A percentile compares a stretch with the other conserved stretches of the same genome.
Evolutionary conservation across 805 yeast species (phyloP).

Genomic region (Ogataea pilisensis): DNA sequence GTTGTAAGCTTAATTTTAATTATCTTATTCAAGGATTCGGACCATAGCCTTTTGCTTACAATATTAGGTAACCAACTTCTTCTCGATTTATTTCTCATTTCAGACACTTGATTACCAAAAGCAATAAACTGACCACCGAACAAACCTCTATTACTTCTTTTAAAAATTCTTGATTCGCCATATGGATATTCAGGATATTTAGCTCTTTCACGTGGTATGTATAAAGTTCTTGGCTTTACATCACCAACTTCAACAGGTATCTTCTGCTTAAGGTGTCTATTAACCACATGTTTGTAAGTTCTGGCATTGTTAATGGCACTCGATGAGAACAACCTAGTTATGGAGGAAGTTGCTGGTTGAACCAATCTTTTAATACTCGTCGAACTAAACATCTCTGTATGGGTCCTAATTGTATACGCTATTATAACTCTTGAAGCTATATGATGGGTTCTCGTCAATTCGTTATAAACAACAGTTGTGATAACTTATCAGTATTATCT

Average conservation of each 20-base stretch:
- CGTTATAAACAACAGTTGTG: neutral
- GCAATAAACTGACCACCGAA: slow-evolving; percentile 85
- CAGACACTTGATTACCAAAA: slow-evolving; percentile 75
- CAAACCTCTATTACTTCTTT: slow-evolving; percentile 82
- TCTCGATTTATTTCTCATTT: slow-evolving; percentile 65
- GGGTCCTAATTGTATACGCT: too few species aligned
- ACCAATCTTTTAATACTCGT: neutral
- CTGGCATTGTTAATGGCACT: slow-evolving; percentile 21
- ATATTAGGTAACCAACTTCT: slow-evolving; percentile 81
- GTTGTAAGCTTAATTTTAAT: slow-evolving; percentile 66
- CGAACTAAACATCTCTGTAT: neutral
- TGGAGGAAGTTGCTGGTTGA: neutral
- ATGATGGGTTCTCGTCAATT: too few species aligned
- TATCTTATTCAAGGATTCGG: slow-evolving; percentile 62
- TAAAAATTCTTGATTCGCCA: slow-evolving; percentile 73
- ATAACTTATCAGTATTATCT: too few species aligned
- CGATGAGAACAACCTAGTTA: slow-evolving; percentile 24
- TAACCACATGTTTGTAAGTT: slow-evolving; percentile 39
- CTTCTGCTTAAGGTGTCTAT: slow-evolving; percentile 41
- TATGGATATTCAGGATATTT: slow-evolving; percentile 67
- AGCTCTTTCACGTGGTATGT: slow-evolving; percentile 41
- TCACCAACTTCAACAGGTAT: slow-evolving; percentile 53
- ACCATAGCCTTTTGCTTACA: slow-evolving; percentile 72
- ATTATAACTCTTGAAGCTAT: too few species aligned
- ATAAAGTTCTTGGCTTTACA: slow-evolving; percentile 36